phyloP scores from a whole-genome alignment of 495 filamentous ascomycete genomes.

The Annulohypoxylon maeteangense region DNA sequence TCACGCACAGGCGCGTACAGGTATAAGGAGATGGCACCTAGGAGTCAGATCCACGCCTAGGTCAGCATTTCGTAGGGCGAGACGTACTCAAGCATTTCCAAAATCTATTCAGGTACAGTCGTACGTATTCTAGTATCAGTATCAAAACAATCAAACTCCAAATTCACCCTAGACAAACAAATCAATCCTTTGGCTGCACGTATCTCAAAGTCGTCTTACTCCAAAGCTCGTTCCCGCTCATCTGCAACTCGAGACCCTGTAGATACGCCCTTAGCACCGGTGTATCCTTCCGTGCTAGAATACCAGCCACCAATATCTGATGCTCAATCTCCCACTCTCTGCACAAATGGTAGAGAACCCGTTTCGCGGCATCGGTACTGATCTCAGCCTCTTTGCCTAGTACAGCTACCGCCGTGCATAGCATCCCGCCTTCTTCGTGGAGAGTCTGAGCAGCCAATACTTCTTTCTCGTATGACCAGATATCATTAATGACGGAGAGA shows the following conservation, averaged over 20 bases:
- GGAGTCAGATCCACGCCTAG: no score
- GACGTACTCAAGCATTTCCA: no score
- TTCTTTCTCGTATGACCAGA: conserved; percentile 57
- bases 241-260: conserved; percentile 52
- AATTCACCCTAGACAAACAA: no score
- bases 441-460: conserved; percentile 24
- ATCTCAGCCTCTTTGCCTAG: conserved; percentile 41
- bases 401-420: conserved; percentile 46
- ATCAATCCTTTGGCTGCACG: background rate
- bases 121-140: no score
- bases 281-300: conserved; percentile 14
- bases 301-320: conserved; percentile 28
- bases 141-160: no score
- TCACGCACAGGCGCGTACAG: no score
- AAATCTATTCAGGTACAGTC: no score
- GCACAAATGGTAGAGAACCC: conserved; percentile 49
- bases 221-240: conserved; percentile 59
- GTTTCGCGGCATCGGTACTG: conserved; percentile 36
- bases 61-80: no score
- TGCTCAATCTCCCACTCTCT: conserved; percentile 49
- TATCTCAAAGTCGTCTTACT: conserved; percentile 42
- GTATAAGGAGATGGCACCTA: no score
- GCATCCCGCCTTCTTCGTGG: conserved; percentile 46
- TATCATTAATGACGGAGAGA: conserved; percentile 56
- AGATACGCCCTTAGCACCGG: conserved; percentile 40